Evolutionary conservation across 2,329 filamentous ascomycete species (phyloP).

Genomic region (Monilinia fructigena): DNA sequence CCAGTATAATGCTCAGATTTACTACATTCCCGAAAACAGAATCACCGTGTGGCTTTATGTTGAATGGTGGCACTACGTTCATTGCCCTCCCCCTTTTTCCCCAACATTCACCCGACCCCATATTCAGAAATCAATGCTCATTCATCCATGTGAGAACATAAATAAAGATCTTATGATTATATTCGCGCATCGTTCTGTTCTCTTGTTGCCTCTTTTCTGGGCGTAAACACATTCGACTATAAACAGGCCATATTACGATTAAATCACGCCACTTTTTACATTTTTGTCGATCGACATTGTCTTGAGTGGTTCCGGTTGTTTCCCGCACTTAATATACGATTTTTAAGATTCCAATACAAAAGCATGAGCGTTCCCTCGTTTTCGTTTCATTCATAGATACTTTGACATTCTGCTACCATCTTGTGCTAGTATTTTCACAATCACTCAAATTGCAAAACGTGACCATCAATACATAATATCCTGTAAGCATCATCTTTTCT

Average conservation of each 20-base stretch:
- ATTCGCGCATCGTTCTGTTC: background rate
- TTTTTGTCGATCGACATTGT: background rate
- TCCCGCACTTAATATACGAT: too few relatives aligned
- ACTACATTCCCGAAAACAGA: background rate
- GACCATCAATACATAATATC: background rate
- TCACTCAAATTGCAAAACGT: background rate
- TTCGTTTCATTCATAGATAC: too few relatives aligned
- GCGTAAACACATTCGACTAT: background rate
- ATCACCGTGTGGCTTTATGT: background rate
- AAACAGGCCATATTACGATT: conserved; percentile 18
- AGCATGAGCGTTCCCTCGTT: background rate
- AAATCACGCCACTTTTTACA: conserved; percentile 22
- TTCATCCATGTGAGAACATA: background rate
- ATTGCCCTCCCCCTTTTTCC: background rate
- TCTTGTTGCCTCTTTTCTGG: background rate
- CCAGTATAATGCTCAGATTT: background rate
- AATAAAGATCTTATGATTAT: background rate
- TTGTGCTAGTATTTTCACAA: background rate
- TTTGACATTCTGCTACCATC: background rate
- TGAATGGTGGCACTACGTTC: background rate
- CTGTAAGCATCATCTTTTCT: background rate
- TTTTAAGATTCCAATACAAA: background rate
- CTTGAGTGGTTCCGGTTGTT: background rate
- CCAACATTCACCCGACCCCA: background rate
- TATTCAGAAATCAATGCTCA: background rate